Evolutionary conservation across 1,284 basidiomycete species (phyloP).

Genomic region (Fomitopsis pinicola): DNA sequence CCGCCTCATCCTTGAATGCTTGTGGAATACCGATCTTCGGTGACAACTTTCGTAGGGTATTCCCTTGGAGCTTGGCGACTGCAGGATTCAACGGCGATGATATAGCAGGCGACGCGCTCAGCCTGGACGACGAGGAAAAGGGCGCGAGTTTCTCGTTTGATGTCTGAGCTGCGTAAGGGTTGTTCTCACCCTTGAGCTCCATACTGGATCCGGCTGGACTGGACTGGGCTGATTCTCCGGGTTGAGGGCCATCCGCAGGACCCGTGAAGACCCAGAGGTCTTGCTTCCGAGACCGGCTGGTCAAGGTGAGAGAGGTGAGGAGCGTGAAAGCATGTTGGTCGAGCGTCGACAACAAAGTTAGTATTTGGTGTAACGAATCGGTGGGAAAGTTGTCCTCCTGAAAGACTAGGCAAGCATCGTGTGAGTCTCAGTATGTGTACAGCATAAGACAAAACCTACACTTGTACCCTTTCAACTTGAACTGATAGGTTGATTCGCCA

Average conservation of each 20-base stretch:
- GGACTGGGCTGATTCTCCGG: slow-evolving; percentile 31
- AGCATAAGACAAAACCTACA: slow-evolving; percentile 35
- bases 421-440: not conserved
- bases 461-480: slow-evolving; percentile 76
- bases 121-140: slow-evolving; percentile 8
- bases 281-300: slow-evolving; percentile 64
- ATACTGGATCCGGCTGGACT: slow-evolving; percentile 24
- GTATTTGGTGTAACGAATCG: slow-evolving; percentile 72
- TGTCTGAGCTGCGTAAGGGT: slow-evolving; percentile 12
- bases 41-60: slow-evolving; percentile 21
- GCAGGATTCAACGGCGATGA: slow-evolving; percentile 22
- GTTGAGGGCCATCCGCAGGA: slow-evolving; percentile 22
- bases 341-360: slow-evolving; percentile 60
- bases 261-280: slow-evolving; percentile 78
- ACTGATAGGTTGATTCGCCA: slow-evolving; percentile 66
- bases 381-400: slow-evolving; percentile 74
- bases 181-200: slow-evolving; percentile 24
- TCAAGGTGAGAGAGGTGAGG: slow-evolving; percentile 63
- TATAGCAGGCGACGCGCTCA: slow-evolving; percentile 12
- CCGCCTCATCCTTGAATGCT: slow-evolving; percentile 17
- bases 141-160: slow-evolving; percentile 17
- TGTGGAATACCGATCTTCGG: slow-evolving; percentile 17
- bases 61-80: slow-evolving; percentile 11
- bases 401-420: slow-evolving; percentile 48
- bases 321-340: slow-evolving; percentile 67